phyloP scores from a whole-genome alignment of 202 grass and related monocot genomes.

The Zoysia matrella region DNA sequence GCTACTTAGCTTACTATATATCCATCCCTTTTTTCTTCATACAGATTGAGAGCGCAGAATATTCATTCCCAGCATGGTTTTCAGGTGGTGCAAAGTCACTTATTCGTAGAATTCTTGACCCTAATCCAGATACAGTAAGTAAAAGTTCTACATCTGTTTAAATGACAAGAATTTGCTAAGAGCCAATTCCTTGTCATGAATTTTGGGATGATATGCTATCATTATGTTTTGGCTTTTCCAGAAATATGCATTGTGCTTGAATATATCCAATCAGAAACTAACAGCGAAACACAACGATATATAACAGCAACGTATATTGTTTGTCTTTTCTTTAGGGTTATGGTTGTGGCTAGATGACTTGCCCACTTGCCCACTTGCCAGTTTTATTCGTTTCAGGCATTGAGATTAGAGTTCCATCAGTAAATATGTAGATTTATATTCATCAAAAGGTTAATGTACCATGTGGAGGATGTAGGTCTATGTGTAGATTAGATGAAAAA shows the following conservation, averaged over 20 bases:
- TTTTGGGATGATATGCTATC: neutral
- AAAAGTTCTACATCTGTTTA: slow-evolving; percentile 35
- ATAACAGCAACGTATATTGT: neutral
- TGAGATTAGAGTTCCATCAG: neutral
- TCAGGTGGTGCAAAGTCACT: slow-evolving; percentile 72
- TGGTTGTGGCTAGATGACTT: neutral
- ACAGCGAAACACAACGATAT: neutral
- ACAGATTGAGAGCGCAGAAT: slow-evolving; percentile 82
- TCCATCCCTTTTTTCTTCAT: slow-evolving; percentile 27
- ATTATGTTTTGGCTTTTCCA: slow-evolving; percentile 9
- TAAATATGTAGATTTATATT: neutral
- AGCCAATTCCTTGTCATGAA: slow-evolving; percentile 23
- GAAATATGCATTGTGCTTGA: neutral
- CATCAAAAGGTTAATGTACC: neutral
- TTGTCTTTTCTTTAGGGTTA: neutral
- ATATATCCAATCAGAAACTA: neutral
- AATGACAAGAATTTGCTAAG: slow-evolving; percentile 18
- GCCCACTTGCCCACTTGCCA: neutral
- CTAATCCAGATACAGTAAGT: slow-evolving; percentile 92
- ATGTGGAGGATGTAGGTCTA: neutral
- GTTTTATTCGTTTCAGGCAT: neutral
- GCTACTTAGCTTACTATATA: slow-evolving; percentile 29
- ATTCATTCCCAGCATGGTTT: slow-evolving; percentile 86
- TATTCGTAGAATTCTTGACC: slow-evolving; percentile 84
- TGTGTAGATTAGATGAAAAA: neutral